A percentile compares a stretch with the other conserved stretches of the same genome.
These are phyloP conservation scores for Gaeumannomyces sp. DNA, from an alignment of 2,329 filamentous ascomycete genomes.

Conservation along the genomic window DNA sequence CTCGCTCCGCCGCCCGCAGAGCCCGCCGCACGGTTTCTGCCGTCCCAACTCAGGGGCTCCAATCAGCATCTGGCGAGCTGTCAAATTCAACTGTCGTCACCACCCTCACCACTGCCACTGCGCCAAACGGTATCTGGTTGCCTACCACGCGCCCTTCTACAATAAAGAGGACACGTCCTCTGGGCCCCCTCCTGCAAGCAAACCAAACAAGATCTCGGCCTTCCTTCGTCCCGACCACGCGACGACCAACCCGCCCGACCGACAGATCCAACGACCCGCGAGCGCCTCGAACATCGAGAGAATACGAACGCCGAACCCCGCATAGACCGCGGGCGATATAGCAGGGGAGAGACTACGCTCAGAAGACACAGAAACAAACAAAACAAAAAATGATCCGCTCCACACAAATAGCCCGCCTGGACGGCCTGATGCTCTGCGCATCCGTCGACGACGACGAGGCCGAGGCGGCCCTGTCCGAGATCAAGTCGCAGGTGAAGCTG, in stretches of 20 bases:
- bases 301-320: too few species aligned
- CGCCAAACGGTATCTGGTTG: neutral
- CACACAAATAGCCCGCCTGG: slow-evolving; percentile 89
- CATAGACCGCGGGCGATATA: too few species aligned
- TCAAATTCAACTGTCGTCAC: slow-evolving; percentile 1
- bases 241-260: neutral
- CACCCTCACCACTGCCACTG: neutral
- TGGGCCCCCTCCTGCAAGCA: too few species aligned
- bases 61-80: slow-evolving; percentile 1
- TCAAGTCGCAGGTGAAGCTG: slow-evolving; percentile 86
- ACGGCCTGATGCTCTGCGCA: slow-evolving; percentile 91
- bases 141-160: too few species aligned
- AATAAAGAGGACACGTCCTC: neutral
- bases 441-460: slow-evolving; percentile 89
- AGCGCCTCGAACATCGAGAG: neutral
- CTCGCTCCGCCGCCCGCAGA: too few species aligned
- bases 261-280: neutral
- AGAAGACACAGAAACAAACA: slow-evolving; percentile 4
- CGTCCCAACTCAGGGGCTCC: neutral
- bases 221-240: neutral
- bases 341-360: too few species aligned
- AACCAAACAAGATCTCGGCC: too few species aligned
- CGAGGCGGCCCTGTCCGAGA: slow-evolving; percentile 73
- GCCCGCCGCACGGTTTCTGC: neutral
- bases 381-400: slow-evolving; percentile 67